Conservation (phyloP, 2,329 filamentous ascomycete species). For the Tolypocladium amazonense region DNA sequence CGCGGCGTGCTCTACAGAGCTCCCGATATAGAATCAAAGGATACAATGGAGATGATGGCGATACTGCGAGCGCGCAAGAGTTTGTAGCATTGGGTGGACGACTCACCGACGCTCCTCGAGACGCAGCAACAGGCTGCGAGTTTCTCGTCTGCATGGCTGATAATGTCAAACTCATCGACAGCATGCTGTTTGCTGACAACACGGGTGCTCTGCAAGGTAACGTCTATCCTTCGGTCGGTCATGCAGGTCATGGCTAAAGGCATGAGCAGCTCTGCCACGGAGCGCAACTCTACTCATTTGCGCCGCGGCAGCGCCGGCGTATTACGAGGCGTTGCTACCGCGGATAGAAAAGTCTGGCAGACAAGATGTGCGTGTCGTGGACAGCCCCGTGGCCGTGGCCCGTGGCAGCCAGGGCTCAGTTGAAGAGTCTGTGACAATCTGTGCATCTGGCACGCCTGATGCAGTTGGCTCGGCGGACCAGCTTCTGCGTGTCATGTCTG, state of each 20-base stretch:
- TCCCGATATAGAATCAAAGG: slow-evolving; percentile 1
- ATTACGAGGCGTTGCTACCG: background rate
- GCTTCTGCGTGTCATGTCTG: slow-evolving; percentile 45
- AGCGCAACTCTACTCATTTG: background rate
- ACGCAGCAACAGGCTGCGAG: background rate
- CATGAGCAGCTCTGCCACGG: background rate
- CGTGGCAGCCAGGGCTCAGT: background rate
- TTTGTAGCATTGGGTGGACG: background rate
- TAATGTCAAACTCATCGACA: slow-evolving; percentile 33
- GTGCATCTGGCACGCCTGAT: background rate
- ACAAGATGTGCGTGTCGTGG: background rate
- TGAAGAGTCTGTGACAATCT: background rate
- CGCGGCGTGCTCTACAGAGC: background rate
- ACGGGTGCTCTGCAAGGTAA: background rate
- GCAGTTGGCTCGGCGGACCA: slow-evolving; percentile 25
- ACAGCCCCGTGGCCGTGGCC: background rate
- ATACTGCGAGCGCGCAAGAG: background rate
- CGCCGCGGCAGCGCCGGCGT: background rate
- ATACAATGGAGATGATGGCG: background rate
- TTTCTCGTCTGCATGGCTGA: slow-evolving; percentile 47
- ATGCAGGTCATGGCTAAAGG: background rate
- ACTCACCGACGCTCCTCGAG: background rate
- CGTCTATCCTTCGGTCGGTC: too few relatives aligned
- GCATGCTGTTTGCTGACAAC: background rate
- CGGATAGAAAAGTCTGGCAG: background rate